phyloP scores from a whole-genome alignment of 768 basidiomycete genomes.

The Coprinopsis sp. region DNA sequence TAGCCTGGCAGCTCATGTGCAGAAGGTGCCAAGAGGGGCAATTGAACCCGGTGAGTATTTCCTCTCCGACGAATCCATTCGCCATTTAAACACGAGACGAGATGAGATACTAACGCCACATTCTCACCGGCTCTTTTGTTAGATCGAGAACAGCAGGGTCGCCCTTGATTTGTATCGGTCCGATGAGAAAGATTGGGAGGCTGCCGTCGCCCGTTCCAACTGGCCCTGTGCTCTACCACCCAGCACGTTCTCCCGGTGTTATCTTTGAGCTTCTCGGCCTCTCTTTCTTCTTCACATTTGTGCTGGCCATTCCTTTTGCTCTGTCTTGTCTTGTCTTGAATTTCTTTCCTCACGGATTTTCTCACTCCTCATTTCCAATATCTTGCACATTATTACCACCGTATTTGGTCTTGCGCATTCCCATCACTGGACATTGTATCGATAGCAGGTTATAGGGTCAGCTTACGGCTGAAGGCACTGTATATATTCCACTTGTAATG shows the following conservation, averaged over 20 bases:
- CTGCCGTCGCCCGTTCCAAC: conserved; percentile 48
- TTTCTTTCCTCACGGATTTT: too few species aligned
- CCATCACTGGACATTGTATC: too few species aligned
- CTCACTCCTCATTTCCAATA: too few species aligned
- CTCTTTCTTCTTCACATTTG: conserved; percentile 10
- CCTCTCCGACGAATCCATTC: background rate
- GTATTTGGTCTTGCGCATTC: too few species aligned
- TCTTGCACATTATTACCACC: too few species aligned
- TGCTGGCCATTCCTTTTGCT: conserved; percentile 1
- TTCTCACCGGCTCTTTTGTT: conserved; percentile 1
- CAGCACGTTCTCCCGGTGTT: conserved; percentile 76
- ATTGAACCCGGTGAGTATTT: conserved; percentile 60
- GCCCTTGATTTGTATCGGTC: conserved; percentile 54
- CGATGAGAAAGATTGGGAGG: conserved; percentile 63
- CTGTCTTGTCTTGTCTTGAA: too few species aligned
- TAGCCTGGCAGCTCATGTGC: conserved; percentile 80
- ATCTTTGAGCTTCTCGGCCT: conserved; percentile 36
- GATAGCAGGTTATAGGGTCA: too few species aligned
- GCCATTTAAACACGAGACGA: too few species aligned
- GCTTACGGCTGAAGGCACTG: too few species aligned
- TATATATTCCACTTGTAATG: background rate
- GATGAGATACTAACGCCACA: too few species aligned
- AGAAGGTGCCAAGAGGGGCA: conserved; percentile 71
- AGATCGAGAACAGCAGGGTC: conserved; percentile 77
- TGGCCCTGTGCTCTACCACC: conserved; percentile 80